These are phyloP conservation scores for Boletus rubropictus DNA, from an alignment of 768 basidiomycete genomes.

Conservation along the genomic window DNA sequence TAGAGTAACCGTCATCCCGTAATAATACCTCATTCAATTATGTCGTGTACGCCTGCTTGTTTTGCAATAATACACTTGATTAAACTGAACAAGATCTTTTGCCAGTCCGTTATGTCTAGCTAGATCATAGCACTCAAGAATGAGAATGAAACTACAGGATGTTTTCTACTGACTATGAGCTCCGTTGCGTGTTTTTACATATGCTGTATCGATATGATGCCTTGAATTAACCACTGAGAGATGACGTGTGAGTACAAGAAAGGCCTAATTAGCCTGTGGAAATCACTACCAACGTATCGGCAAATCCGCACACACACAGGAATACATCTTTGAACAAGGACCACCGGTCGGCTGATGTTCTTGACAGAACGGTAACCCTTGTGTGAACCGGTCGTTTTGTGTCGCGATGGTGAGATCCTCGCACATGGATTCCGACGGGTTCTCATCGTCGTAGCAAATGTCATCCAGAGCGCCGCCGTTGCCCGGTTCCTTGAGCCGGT, in stretches of 20 bases:
- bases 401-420: conserved; percentile 10
- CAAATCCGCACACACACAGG: conserved; percentile 15
- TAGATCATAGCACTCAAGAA: background rate
- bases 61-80: conserved; percentile 7
- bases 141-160: conserved; percentile 16
- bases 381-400: conserved; percentile 16
- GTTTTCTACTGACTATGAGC: conserved; percentile 20
- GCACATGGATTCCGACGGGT: conserved; percentile 16
- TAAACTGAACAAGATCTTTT: background rate
- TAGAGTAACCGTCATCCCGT: background rate
- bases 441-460: conserved; percentile 10
- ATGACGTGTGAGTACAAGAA: background rate
- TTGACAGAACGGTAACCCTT: conserved; percentile 12
- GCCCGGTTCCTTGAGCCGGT: conserved; percentile 21
- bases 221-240: conserved; percentile 14
- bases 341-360: conserved; percentile 11
- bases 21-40: conserved; percentile 9
- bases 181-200: conserved; percentile 21
- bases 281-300: conserved; percentile 23
- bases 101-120: conserved; percentile 1
- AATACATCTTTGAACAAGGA: conserved; percentile 17
- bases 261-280: conserved; percentile 1
- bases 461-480: conserved; percentile 2
- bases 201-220: conserved; percentile 21
- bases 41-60: conserved; percentile 3